Evolutionary conservation across 2,329 filamentous ascomycete species (phyloP), one percentile per base, ranked within the genome.

Genomic region (Elsinoe arachidis): DNA sequence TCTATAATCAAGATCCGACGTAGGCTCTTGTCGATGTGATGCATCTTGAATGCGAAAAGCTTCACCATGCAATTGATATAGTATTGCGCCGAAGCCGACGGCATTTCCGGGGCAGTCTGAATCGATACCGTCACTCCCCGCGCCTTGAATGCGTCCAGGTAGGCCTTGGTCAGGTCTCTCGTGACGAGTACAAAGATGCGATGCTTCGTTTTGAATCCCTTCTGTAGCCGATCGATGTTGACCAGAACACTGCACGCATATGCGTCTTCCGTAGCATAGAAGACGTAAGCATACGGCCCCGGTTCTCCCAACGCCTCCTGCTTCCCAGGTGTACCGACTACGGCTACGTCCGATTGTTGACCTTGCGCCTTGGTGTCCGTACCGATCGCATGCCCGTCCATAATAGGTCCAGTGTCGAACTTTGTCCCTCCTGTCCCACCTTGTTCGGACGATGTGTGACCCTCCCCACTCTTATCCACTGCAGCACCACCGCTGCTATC

Each of bases 231-330:
- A 21, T 64, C 56, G 21, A 68, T 66, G 59, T 67, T 68, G 52
- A 68, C 62, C 5, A 68, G 56, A 12, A 63, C 65, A 10, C 65
- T 64, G 55, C 66, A 68, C 12, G 66, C 66, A 47, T 68, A 67
- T 17, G 55, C 21, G 47, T 66, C 61, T 15, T 59, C 44, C 6
- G 65, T 67, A 30, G 66, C 66, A 56, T 67, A 67, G 59, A 68
- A 68, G 23, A 65, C 62, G 53, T 67, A 68, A 7, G 64, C 63
- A 46, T 64, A 67, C 3, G 56, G 53, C 1, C 53, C 46, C 6
- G 21, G 9, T 10, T 47, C 41, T 11, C n/a, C 23, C 2, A 33
- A 15, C 11, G 33, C 10, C 15, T 53, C 49, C 5, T 39, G 33
- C 49, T 14, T 38, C 10, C 37, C 23, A 11, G 49, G 49, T 26